Percentiles rank a stretch among this genome's conserved stretches.
Evolutionary conservation across 306 rosid genomes (phyloP).

Genomic region (Sphenostylis stenocarpa): DNA sequence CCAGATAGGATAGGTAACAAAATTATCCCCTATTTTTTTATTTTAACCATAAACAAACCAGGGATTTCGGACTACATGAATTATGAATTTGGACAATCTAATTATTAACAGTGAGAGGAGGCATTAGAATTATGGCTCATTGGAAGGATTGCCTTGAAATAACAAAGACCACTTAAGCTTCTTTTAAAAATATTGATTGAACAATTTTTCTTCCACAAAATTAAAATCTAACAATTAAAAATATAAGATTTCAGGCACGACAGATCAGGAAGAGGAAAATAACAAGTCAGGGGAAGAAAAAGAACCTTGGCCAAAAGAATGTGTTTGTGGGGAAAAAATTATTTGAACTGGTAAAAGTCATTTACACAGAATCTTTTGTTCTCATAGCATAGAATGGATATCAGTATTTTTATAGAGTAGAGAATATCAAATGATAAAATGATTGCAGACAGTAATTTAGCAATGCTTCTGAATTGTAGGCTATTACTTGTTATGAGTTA

Average conservation of each 20-base stretch:
- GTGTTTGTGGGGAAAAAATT: neutral
- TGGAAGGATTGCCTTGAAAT: conserved; percentile 1
- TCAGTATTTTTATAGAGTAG: neutral
- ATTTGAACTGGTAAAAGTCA: neutral
- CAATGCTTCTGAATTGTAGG: no score
- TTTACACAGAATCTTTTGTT: neutral
- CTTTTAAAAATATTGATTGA: neutral
- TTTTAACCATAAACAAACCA: conserved; percentile 10
- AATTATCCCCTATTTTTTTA: neutral
- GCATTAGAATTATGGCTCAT: neutral
- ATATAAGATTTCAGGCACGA: conserved; percentile 17
- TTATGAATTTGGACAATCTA: neutral
- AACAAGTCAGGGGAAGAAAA: neutral
- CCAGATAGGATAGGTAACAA: conserved; percentile 7
- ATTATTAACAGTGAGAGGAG: neutral
- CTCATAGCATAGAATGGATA: neutral
- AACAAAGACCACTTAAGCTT: conserved; percentile 7
- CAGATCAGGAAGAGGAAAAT: neutral
- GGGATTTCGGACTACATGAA: neutral
- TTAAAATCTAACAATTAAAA: neutral
- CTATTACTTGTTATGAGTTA: no score
- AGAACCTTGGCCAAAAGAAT: neutral
- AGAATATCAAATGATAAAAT: neutral
- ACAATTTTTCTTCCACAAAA: neutral
- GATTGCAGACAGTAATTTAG: neutral